Percentiles rank a stretch among this genome's conserved stretches.
Conservation (phyloP, 2,329 filamentous ascomycete species). For the Plectosphaerella plurivora region DNA sequence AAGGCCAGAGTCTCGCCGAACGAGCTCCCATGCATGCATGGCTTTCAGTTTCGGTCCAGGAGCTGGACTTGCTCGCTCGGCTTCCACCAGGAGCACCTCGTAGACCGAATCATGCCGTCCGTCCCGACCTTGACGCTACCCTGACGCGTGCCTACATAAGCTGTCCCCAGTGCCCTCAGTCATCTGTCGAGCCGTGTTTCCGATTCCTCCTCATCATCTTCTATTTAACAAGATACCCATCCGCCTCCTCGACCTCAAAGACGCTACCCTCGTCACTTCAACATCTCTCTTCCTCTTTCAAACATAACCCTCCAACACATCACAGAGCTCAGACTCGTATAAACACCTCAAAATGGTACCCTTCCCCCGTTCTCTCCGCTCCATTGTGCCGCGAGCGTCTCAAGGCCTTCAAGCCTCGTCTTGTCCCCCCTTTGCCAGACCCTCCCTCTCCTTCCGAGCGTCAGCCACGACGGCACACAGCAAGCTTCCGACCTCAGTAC, state of each 20-base stretch:
- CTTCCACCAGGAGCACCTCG: not conserved
- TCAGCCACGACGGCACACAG: slow-evolving; percentile 8
- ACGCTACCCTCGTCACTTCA: not conserved
- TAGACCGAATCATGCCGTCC: not conserved
- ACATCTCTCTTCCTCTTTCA: not conserved
- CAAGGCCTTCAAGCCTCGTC: slow-evolving; percentile 20
- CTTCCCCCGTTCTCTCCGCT: slow-evolving; percentile 21
- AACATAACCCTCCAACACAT: not conserved
- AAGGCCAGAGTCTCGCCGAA: not conserved
- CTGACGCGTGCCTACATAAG: slow-evolving; percentile 1
- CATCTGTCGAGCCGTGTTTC: not conserved
- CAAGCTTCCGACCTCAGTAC: slow-evolving; percentile 43
- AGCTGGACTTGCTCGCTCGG: not conserved
- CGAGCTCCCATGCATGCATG: not conserved
- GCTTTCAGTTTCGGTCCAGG: not conserved
- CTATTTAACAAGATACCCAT: not conserved
- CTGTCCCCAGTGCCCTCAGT: not conserved
- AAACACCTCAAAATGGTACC: slow-evolving; percentile 22
- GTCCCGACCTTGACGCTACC: not conserved
- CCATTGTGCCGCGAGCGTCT: slow-evolving; percentile 16
- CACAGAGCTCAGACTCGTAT: not conserved
- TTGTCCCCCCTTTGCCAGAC: slow-evolving; percentile 6
- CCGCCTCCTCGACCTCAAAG: not conserved
- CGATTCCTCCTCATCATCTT: not conserved
- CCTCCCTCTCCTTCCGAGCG: slow-evolving; percentile 12